Conservation (phyloP, 805 yeast genomes). For the Metschnikowia henanensis region DNA sequence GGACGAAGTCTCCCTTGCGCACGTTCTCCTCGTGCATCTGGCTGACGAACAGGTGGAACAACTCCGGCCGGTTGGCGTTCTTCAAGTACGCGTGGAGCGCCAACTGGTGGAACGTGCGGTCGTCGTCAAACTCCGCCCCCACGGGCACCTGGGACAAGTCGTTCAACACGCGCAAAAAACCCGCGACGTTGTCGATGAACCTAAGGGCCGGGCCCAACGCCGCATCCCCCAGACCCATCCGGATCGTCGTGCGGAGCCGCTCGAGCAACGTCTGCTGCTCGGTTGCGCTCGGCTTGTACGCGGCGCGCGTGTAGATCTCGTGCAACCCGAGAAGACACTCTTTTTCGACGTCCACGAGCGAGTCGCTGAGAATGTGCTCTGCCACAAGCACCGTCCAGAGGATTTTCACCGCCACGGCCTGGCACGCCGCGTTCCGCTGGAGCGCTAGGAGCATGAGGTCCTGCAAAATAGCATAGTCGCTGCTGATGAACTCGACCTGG, state of each 20-base stretch:
- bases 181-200: conserved; percentile 54
- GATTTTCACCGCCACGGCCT: conserved; percentile 60
- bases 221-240: conserved; percentile 64
- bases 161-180: conserved; percentile 61
- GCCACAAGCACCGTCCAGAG: conserved; percentile 72
- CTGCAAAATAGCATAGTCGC: conserved; percentile 58
- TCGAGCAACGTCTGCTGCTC: conserved; percentile 58
- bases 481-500: conserved; percentile 62
- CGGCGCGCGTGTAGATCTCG: conserved; percentile 57
- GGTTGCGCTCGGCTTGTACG: conserved; percentile 53
- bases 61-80: conserved; percentile 76
- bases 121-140: conserved; percentile 84
- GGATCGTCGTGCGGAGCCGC: conserved; percentile 47
- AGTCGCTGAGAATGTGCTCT: conserved; percentile 60
- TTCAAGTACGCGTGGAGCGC: conserved; percentile 74
- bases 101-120: conserved; percentile 75
- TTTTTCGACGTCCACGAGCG: conserved; percentile 57
- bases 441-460: conserved; percentile 67
- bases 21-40: conserved; percentile 69
- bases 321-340: conserved; percentile 65
- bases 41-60: conserved; percentile 75
- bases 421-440: conserved; percentile 63
- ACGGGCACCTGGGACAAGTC: conserved; percentile 74
- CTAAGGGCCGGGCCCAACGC: conserved; percentile 50
- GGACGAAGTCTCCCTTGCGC: conserved; percentile 61